phyloP scores from a whole-genome alignment of 1,284 basidiomycete species.

The Boletellus deceptivus region DNA sequence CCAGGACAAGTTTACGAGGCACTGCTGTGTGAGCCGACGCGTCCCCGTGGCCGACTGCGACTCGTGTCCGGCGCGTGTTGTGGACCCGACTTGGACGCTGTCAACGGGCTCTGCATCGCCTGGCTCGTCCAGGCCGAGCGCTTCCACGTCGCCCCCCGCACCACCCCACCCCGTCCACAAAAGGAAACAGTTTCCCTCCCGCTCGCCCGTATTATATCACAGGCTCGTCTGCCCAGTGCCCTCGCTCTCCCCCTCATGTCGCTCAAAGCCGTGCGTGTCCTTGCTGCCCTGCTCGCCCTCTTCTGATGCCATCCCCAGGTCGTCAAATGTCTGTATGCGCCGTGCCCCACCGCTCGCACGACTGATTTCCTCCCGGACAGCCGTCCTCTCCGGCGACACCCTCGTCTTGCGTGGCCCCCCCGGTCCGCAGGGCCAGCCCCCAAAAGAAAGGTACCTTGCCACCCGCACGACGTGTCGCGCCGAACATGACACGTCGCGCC shows the following conservation, averaged over 20 bases:
- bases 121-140: too few relatives aligned
- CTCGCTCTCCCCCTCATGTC: slow-evolving; percentile 40
- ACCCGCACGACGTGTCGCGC: neutral
- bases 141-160: too few relatives aligned
- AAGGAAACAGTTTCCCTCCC: slow-evolving; percentile 21
- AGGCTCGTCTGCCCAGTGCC: neutral
- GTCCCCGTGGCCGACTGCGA: neutral
- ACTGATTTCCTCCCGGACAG: slow-evolving; percentile 41
- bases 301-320: slow-evolving; percentile 42
- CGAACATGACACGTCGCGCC: slow-evolving; percentile 16
- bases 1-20: slow-evolving; percentile 7
- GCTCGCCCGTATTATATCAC: neutral
- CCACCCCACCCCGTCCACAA: neutral
- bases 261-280: slow-evolving; percentile 62
- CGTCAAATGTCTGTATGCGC: slow-evolving; percentile 59
- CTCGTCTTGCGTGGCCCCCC: slow-evolving; percentile 77
- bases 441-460: slow-evolving; percentile 74
- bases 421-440: slow-evolving; percentile 77
- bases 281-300: neutral
- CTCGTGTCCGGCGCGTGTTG: slow-evolving; percentile 23
- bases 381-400: slow-evolving; percentile 87
- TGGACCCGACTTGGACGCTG: too few relatives aligned
- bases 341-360: neutral
- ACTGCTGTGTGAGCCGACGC: slow-evolving; percentile 6
- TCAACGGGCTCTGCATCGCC: too few relatives aligned